These are phyloP conservation scores for Amylocarpus encephaloides DNA, from an alignment of 2,329 filamentous ascomycete genomes.

Conservation along the genomic window DNA sequence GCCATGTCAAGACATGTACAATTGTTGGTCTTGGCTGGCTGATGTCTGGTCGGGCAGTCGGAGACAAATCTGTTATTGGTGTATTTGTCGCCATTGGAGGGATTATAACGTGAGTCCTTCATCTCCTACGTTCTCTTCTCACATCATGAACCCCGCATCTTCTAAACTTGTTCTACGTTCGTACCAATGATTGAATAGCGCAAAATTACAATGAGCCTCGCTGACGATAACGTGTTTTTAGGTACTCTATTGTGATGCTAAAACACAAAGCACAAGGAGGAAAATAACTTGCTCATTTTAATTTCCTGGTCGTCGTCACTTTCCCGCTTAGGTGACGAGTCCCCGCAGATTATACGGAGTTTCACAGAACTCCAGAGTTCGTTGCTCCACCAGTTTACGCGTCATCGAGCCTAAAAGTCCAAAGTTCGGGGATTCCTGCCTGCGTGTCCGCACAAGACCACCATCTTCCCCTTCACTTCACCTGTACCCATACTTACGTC, in stretches of 20 bases:
- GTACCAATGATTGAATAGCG: too few relatives aligned
- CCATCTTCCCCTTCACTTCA: background rate
- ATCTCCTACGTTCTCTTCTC: too few relatives aligned
- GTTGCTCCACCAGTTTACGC: background rate
- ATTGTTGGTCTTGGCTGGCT: slow-evolving; percentile 60
- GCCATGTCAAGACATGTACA: slow-evolving; percentile 59
- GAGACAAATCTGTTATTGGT: slow-evolving; percentile 49
- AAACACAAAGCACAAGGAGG: slow-evolving; percentile 33
- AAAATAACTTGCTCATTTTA: slow-evolving; percentile 6
- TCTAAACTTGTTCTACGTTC: too few relatives aligned
- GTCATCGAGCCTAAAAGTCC: background rate
- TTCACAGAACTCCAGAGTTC: background rate
- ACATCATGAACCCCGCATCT: too few relatives aligned
- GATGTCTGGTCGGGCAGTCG: slow-evolving; percentile 47
- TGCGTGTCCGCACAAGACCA: background rate
- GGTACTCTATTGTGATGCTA: slow-evolving; percentile 44
- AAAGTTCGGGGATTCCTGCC: background rate
- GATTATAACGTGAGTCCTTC: slow-evolving; percentile 46
- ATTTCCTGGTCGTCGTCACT: too few relatives aligned
- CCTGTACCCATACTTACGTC: slow-evolving; percentile 1
- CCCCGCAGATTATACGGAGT: background rate
- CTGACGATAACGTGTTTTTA: slow-evolving; percentile 21
- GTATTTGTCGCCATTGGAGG: slow-evolving; percentile 50
- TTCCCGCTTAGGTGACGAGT: slow-evolving; percentile 1
- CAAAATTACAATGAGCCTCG: background rate